Evolutionary conservation across 345 rosid genomes (phyloP).

Genomic region (Euphorbia lathyris): DNA sequence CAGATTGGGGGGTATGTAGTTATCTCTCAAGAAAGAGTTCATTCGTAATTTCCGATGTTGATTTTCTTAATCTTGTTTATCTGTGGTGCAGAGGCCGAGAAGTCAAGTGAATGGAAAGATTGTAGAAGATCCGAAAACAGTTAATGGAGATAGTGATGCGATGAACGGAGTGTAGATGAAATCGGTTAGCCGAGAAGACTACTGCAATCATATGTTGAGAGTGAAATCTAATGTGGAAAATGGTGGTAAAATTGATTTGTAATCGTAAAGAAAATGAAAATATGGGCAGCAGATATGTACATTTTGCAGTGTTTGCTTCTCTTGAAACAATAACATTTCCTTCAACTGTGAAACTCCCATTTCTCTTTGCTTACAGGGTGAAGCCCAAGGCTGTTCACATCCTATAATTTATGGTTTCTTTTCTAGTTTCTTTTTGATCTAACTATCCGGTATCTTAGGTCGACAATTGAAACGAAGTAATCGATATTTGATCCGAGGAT

Average conservation of each 20-base stretch:
- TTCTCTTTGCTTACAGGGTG: neutral
- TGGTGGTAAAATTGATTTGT: conserved; percentile 16
- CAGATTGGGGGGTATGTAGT: conserved; percentile 86
- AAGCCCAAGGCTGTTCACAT: conserved; percentile 15
- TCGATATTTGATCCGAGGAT: too few relatives aligned
- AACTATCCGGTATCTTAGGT: too few relatives aligned
- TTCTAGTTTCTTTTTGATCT: too few relatives aligned
- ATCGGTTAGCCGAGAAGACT: conserved; percentile 1
- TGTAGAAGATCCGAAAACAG: conserved; percentile 58
- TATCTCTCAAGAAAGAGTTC: conserved; percentile 1
- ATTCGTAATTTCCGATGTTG: neutral
- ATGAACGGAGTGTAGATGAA: conserved; percentile 68
- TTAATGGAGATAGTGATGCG: conserved; percentile 49
- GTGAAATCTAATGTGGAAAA: neutral
- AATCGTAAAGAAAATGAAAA: conserved; percentile 13
- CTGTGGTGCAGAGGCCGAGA: conserved; percentile 58
- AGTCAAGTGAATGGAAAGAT: conserved; percentile 80
- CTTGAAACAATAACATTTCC: neutral
- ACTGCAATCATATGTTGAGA: conserved; percentile 18
- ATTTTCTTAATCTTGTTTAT: neutral
- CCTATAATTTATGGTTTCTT: too few relatives aligned
- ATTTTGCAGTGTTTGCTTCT: conserved; percentile 15
- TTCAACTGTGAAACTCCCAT: neutral
- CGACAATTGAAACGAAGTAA: too few relatives aligned
- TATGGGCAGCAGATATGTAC: neutral